Percentiles rank a stretch among this genome's conserved stretches.
phyloP scores from a whole-genome alignment of 176 grass and related monocot species.

The Puya raimondii region DNA sequence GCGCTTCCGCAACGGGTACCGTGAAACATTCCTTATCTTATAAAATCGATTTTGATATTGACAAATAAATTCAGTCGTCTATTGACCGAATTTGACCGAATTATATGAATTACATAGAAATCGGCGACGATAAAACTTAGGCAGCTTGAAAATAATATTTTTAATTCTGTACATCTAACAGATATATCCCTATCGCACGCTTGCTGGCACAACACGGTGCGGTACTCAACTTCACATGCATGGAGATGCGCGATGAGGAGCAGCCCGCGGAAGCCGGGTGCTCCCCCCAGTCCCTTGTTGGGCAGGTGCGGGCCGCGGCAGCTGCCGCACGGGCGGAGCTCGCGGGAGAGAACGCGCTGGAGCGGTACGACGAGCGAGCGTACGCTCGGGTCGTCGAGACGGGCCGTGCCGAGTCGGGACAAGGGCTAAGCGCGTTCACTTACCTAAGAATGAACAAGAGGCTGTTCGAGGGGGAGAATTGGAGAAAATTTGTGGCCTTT shows the following conservation, averaged over 20 bases:
- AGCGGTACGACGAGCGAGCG: slow-evolving; percentile 79
- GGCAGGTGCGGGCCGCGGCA: slow-evolving; percentile 46
- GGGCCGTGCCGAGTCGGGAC: slow-evolving; percentile 16
- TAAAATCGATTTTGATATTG: too few relatives aligned
- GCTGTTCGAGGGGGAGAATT: slow-evolving; percentile 78
- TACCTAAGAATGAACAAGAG: slow-evolving; percentile 82
- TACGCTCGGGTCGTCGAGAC: slow-evolving; percentile 56
- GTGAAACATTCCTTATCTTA: too few relatives aligned
- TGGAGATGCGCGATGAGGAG: slow-evolving; percentile 96
- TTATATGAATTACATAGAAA: too few relatives aligned
- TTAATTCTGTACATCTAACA: too few relatives aligned
- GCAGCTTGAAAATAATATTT: too few relatives aligned
- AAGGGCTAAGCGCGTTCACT: slow-evolving; percentile 66
- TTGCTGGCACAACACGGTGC: slow-evolving; percentile 53
- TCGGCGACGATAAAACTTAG: too few relatives aligned
- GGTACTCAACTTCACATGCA: slow-evolving; percentile 94
- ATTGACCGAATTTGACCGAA: too few relatives aligned
- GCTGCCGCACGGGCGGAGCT: slow-evolving; percentile 39
- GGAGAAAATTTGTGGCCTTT: slow-evolving; percentile 78
- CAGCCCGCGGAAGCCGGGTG: slow-evolving; percentile 65
- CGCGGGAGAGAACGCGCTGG: slow-evolving; percentile 86
- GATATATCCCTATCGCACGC: slow-evolving; percentile 36
- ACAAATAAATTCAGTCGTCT: too few relatives aligned
- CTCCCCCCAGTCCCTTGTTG: slow-evolving; percentile 62
- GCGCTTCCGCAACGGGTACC: slow-evolving; percentile 53